Evolutionary conservation across 192 early-diverging fungal species (phyloP).

Genomic region (Spizellomyces sp.): DNA sequence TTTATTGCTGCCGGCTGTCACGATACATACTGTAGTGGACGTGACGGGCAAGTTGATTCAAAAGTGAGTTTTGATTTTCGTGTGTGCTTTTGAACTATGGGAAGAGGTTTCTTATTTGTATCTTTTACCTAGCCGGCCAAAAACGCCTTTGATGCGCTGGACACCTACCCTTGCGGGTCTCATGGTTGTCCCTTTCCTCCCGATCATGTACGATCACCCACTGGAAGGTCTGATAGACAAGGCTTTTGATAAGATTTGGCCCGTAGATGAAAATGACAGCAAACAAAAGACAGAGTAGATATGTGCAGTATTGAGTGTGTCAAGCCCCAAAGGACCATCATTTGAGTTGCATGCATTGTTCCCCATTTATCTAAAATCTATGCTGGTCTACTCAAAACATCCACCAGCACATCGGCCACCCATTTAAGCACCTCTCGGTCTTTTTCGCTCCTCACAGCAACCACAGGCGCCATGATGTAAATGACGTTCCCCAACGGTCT

Average conservation of each 20-base stretch:
- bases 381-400: not conserved
- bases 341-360: not conserved
- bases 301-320: too few species aligned
- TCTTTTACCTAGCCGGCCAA: slow-evolving; percentile 43
- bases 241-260: slow-evolving; percentile 55
- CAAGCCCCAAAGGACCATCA: too few species aligned
- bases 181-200: slow-evolving; percentile 61
- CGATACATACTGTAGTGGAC: slow-evolving; percentile 70
- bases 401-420: not conserved
- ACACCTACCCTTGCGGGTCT: slow-evolving; percentile 65
- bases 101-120: not conserved
- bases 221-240: slow-evolving; percentile 61
- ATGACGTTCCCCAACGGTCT: slow-evolving; percentile 76
- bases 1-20: slow-evolving; percentile 59
- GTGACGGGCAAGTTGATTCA: slow-evolving; percentile 35
- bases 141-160: slow-evolving; percentile 51
- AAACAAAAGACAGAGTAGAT: not conserved
- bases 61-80: slow-evolving; percentile 7
- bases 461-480: slow-evolving; percentile 64
- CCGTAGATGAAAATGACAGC: slow-evolving; percentile 3
- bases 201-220: slow-evolving; percentile 67
- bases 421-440: not conserved
- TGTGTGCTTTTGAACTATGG: not conserved
- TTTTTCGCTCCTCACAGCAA: not conserved
- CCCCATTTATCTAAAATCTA: not conserved